Percentiles rank a stretch among this genome's conserved stretches.
phyloP scores from a whole-genome alignment of 257 asterid genomes.

The Solanum pinnatisectum region DNA sequence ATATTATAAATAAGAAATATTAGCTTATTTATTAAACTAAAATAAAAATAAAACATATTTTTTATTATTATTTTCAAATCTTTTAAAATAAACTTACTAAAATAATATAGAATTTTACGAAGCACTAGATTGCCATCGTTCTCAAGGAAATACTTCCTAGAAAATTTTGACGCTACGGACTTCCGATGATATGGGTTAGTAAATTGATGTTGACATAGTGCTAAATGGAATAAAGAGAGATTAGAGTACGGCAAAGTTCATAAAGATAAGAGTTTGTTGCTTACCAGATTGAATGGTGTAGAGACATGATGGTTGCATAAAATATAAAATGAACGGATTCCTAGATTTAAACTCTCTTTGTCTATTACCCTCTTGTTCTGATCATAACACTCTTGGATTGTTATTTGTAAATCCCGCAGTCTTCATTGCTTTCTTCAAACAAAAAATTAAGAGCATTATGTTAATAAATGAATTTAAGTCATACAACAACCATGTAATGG shows the following conservation, averaged over 20 bases:
- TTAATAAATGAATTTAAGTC: no score
- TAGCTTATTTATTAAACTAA: no score
- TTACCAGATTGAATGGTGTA: not conserved
- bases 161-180: no score
- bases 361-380: not conserved
- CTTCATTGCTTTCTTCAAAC: no score
- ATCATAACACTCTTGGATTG: not conserved
- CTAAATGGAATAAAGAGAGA: not conserved
- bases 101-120: no score
- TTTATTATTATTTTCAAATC: not conserved
- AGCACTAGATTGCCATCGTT: not conserved
- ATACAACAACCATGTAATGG: no score
- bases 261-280: not conserved
- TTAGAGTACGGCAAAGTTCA: not conserved
- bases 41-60: no score
- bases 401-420: not conserved
- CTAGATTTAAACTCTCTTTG: not conserved
- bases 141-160: not conserved
- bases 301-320: not conserved
- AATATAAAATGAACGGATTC: not conserved
- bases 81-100: no score
- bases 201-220: not conserved
- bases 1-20: no score
- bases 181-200: not conserved
- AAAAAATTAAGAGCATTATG: no score